These are phyloP conservation scores for Hyphodiscus hymeniophilus DNA, from an alignment of 495 filamentous ascomycete genomes.

Conservation along the genomic window DNA sequence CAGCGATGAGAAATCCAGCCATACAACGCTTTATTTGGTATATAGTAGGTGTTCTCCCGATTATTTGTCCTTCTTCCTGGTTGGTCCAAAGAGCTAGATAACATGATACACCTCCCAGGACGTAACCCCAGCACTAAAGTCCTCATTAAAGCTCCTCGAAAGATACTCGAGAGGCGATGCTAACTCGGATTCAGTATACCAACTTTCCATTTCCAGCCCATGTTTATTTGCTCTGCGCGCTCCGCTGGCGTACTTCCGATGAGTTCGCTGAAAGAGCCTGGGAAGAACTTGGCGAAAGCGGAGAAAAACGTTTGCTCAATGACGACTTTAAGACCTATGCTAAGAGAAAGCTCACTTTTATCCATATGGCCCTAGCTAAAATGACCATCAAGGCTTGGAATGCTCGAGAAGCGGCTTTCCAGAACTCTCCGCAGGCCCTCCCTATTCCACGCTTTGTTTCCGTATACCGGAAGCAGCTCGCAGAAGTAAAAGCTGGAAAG, in stretches of 20 bases:
- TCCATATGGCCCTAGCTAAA: slow-evolving; percentile 26
- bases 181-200: slow-evolving; percentile 23
- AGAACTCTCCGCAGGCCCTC: slow-evolving; percentile 18
- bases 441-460: slow-evolving; percentile 36
- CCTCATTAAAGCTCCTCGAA: too few relatives aligned
- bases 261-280: slow-evolving; percentile 43
- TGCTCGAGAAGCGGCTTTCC: slow-evolving; percentile 20
- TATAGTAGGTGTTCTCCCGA: too few relatives aligned
- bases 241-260: slow-evolving; percentile 38
- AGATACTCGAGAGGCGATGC: too few relatives aligned
- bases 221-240: slow-evolving; percentile 40
- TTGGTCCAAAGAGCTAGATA: too few relatives aligned
- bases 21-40: slow-evolving; percentile 44
- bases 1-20: slow-evolving; percentile 38
- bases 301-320: slow-evolving; percentile 27
- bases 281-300: slow-evolving; percentile 30
- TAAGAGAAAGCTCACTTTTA: slow-evolving; percentile 22
- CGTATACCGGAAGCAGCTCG: slow-evolving; percentile 19
- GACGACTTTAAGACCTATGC: slow-evolving; percentile 11
- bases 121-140: too few relatives aligned
- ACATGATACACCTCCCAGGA: too few relatives aligned
- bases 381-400: slow-evolving; percentile 29
- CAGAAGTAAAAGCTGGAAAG: not conserved
- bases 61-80: too few relatives aligned
- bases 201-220: slow-evolving; percentile 45